Evolutionary conservation across 768 basidiomycete genomes (phyloP).

Genomic region (Collybiopsis confluens): DNA sequence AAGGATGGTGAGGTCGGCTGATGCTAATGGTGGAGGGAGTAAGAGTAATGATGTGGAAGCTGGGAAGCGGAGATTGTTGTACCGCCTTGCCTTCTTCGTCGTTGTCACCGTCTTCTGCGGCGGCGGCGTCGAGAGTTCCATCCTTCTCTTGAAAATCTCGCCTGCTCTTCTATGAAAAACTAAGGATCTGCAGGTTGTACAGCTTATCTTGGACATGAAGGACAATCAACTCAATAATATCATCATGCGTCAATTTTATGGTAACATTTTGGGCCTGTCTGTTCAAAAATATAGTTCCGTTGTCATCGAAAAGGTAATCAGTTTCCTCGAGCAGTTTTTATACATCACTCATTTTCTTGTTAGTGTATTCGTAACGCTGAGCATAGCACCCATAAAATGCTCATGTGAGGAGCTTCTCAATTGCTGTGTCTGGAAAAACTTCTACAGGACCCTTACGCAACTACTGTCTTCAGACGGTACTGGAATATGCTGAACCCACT

Average conservation of each 20-base stretch:
- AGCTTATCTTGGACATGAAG: constrained; percentile 97
- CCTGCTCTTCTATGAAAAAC: too few relatives aligned
- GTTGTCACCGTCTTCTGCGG: too few relatives aligned
- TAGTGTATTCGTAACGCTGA: constrained; percentile 92
- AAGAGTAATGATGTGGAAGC: too few relatives aligned
- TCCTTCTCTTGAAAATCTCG: too few relatives aligned
- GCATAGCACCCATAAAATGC: constrained; percentile 86
- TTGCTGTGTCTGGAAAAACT: constrained; percentile 92
- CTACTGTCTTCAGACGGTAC: constrained; percentile 93
- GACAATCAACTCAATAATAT: constrained; percentile 98
- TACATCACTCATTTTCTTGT: neutral
- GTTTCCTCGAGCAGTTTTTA: neutral
- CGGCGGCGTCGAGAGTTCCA: too few relatives aligned
- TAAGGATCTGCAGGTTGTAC: constrained; percentile 65
- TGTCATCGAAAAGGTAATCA: constrained; percentile 87
- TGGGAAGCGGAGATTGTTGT: too few relatives aligned
- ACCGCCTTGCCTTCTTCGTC: too few relatives aligned
- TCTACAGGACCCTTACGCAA: constrained; percentile 93
- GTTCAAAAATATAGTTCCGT: constrained; percentile 99
- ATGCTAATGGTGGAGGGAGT: too few relatives aligned
- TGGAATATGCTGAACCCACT: constrained; percentile 94
- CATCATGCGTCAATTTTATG: constrained; percentile 94
- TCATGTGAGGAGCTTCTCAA: constrained; percentile 95
- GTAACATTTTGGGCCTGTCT: constrained; percentile 95
- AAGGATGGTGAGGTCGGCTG: too few relatives aligned